A percentile compares a stretch with the other conserved stretches of the same genome.
phyloP scores from a whole-genome alignment of 805 yeast species.

The Scheffersomyces amazonensis region DNA sequence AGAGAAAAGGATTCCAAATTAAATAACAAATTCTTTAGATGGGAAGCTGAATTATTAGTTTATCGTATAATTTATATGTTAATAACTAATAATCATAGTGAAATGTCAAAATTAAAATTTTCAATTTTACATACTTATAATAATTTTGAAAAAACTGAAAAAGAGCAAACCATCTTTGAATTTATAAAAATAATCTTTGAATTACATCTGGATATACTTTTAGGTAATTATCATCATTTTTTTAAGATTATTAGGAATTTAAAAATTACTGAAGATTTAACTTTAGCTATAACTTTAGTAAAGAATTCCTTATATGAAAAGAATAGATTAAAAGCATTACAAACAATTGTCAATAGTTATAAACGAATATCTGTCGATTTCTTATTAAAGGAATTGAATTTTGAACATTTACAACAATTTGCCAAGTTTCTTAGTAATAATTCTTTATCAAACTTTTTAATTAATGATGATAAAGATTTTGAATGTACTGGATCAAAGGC shows the following conservation, averaged over 20 bases:
- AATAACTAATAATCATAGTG: constrained; percentile 64
- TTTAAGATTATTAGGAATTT: constrained; percentile 30
- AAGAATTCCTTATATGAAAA: constrained; percentile 49
- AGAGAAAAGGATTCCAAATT: constrained; percentile 28
- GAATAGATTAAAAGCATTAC: constrained; percentile 56
- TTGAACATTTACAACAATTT: constrained; percentile 35
- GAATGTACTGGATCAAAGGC: constrained; percentile 34
- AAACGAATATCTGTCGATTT: constrained; percentile 41
- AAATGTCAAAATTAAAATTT: constrained; percentile 44
- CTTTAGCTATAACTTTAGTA: constrained; percentile 20
- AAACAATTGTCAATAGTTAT: constrained; percentile 56
- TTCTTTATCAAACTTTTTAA: constrained; percentile 29
- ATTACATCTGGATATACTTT: constrained; percentile 13
- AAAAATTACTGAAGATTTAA: constrained; percentile 7
- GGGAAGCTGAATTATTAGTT: constrained; percentile 61
- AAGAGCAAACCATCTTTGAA: constrained; percentile 13
- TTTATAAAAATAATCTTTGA: constrained; percentile 13
- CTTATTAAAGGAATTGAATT: constrained; percentile 36
- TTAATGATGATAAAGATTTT: constrained; percentile 15
- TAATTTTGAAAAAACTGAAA: constrained; percentile 4
- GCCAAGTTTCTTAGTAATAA: constrained; percentile 40
- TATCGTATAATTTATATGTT: constrained; percentile 74
- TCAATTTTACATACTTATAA: constrained; percentile 6
- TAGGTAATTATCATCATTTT: constrained; percentile 44
- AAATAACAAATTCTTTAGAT: constrained; percentile 10